phyloP scores from a whole-genome alignment of 805 yeast genomes.

The Wickerhamiella azyma region DNA sequence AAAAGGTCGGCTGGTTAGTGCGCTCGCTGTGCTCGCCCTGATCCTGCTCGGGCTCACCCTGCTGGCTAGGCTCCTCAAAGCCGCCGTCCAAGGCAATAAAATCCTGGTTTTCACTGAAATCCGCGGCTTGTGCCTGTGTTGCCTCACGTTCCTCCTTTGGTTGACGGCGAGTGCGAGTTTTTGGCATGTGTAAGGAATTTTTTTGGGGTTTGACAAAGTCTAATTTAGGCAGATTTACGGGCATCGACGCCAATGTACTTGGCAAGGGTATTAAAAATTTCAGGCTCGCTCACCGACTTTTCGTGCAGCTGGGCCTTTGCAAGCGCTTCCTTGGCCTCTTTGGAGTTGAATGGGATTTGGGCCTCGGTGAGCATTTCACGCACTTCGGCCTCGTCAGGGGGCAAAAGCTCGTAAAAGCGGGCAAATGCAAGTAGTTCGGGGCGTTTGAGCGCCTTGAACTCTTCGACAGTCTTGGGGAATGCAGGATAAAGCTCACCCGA shows the following conservation, averaged over 20 bases:
- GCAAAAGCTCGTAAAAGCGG: conserved; percentile 62
- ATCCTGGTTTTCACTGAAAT: conserved; percentile 17
- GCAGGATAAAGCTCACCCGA: conserved; percentile 50
- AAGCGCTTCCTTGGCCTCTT: conserved; percentile 4
- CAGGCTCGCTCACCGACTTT: neutral
- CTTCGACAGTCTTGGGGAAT: conserved; percentile 48
- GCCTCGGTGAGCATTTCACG: conserved; percentile 3
- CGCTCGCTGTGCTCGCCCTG: conserved; percentile 14
- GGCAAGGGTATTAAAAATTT: neutral
- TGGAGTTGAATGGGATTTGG: neutral
- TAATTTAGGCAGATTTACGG: neutral
- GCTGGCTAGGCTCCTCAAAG: conserved; percentile 1
- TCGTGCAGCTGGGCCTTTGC: conserved; percentile 3
- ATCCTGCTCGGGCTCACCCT: conserved; percentile 7
- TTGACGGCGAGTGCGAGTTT: neutral
- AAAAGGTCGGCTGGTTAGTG: conserved; percentile 45
- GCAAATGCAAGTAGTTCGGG: conserved; percentile 40
- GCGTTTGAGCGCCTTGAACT: conserved; percentile 36
- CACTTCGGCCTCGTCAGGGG: conserved; percentile 36
- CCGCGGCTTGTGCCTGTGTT: neutral
- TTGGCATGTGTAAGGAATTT: neutral
- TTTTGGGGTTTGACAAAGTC: neutral
- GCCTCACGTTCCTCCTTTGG: neutral
- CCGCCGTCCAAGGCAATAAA: conserved; percentile 19
- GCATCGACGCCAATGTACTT: conserved; percentile 1